These are phyloP conservation scores for Pyrrhoderma lamaoense DNA, from an alignment of 1,284 basidiomycete genomes.

Conservation along the genomic window DNA sequence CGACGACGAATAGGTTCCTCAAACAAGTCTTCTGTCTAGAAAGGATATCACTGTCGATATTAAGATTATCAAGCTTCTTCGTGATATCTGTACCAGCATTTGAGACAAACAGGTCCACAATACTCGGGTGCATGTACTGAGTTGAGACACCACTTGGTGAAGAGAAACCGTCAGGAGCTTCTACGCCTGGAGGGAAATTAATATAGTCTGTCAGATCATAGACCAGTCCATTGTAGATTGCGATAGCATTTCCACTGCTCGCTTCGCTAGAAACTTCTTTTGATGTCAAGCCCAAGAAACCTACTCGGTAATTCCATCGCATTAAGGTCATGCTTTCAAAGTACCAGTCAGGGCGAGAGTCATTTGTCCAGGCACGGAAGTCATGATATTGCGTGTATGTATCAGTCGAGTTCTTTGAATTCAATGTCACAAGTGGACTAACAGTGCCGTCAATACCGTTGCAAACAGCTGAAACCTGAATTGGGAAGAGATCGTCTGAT, in stretches of 20 bases:
- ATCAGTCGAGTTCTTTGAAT: conserved; percentile 77
- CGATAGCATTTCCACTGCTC: conserved; percentile 58
- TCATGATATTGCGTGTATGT: conserved; percentile 88
- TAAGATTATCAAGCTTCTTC: conserved; percentile 63
- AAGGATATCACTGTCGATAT: conserved; percentile 61
- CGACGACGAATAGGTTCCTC: conserved; percentile 88
- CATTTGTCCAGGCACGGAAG: conserved; percentile 82
- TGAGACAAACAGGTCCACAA: conserved; percentile 80
- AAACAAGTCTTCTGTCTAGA: conserved; percentile 80
- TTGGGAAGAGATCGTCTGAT: conserved; percentile 83
- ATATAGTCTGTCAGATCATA: conserved; percentile 89
- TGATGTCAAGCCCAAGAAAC: conserved; percentile 85
- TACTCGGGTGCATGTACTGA: conserved; percentile 73
- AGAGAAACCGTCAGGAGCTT: conserved; percentile 55
- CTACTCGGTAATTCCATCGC: conserved; percentile 82
- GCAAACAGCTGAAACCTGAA: conserved; percentile 94
- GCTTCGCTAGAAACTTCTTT: conserved; percentile 74
- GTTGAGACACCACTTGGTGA: conserved; percentile 48
- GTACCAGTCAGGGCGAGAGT: conserved; percentile 97
- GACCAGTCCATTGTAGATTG: conserved; percentile 75
- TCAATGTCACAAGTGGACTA: conserved; percentile 79
- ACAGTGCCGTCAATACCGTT: conserved; percentile 78
- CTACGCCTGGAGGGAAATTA: conserved; percentile 46
- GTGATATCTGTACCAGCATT: conserved; percentile 84
- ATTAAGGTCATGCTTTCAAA: conserved; percentile 87